Evolutionary conservation across 805 yeast species (phyloP).

Genomic region (Metschnikowia hibisci): DNA sequence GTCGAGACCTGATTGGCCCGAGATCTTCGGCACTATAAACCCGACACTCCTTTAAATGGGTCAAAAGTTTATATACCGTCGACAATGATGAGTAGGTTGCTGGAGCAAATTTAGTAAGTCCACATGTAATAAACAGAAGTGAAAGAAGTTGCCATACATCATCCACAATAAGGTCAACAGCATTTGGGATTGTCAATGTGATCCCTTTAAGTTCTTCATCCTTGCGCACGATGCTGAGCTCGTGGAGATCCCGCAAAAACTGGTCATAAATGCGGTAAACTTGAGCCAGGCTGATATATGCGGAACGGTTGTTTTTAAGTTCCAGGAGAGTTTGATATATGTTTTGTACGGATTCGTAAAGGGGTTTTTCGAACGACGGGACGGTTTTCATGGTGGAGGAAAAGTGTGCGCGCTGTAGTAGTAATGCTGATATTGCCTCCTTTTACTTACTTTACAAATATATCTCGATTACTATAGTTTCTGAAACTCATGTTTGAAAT

Average conservation of each 20-base stretch:
- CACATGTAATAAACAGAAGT: slow-evolving; percentile 86
- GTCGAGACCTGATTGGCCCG: slow-evolving; percentile 67
- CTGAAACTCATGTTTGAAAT: no score
- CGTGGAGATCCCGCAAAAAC: slow-evolving; percentile 52
- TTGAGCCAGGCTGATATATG: slow-evolving; percentile 64
- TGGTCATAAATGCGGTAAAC: slow-evolving; percentile 56
- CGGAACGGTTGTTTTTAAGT: slow-evolving; percentile 59
- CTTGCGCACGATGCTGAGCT: slow-evolving; percentile 51
- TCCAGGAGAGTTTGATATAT: slow-evolving; percentile 28
- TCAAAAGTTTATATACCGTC: slow-evolving; percentile 79
- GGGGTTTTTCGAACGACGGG: slow-evolving; percentile 36
- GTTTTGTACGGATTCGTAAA: slow-evolving; percentile 25
- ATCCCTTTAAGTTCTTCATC: slow-evolving; percentile 40
- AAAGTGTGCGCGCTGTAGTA: no score
- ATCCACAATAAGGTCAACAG: slow-evolving; percentile 73
- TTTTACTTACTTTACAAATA: no score
- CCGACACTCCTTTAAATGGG: slow-evolving; percentile 75
- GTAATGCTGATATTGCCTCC: not conserved
- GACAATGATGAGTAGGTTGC: slow-evolving; percentile 88
- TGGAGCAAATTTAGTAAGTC: slow-evolving; percentile 84
- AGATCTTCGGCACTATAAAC: slow-evolving; percentile 84
- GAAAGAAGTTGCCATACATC: slow-evolving; percentile 88
- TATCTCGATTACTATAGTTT: no score
- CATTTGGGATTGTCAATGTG: slow-evolving; percentile 39
- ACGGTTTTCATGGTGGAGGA: slow-evolving; percentile 13